Base-by-base conservation (phyloP, 1,139 yeast species). In the Saccharomyces hybrid region DNA sequence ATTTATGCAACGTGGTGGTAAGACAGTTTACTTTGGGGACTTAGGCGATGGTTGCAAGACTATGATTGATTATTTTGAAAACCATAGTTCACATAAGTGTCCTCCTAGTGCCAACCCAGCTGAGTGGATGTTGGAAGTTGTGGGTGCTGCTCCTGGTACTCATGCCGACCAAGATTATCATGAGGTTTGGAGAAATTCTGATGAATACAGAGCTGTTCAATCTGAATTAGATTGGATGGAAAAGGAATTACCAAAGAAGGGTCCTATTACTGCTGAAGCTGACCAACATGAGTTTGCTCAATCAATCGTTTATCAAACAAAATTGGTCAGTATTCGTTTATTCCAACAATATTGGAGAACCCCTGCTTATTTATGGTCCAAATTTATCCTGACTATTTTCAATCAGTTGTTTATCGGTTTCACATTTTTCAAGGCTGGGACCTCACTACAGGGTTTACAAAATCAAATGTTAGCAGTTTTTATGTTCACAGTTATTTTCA, bases 111-210 rank as follows among this genome's bases (percentile, higher is more conserved):
- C 86, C 11, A 84, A 84, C 63, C 91, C 91, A 11, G 90, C 90
- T 5, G 91, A 85, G 67, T 85, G 88, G 88, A 85, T 84, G 88
- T 74, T 84, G 63, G 84, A 82, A 60, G 86, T 84, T 55, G 84
- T 84, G 66, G 89, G 89, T 54, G 90, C 89, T 47, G 90, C 89
- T 31, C 89, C 90, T 4, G 89, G 89, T 26, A 78, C 87, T 42
- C 78, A 76, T 57, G 86, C 88, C 30, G 77, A 76, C 50, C 80
- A 78, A 61, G 85, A 85, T 66, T 85, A 81, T 69, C 76, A 76
- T 58, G 80, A 83, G 57, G 84, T 82, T 38, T 85, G 91, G 91
- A 70, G 73, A 58, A 73, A 75, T 51, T 82, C 88, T 8, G 69
- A 72, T 0, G 88, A 85, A 67, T 77, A 77, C 62, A 63, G 64